phyloP scores from a whole-genome alignment of 106 monocot species.

The Posidonia australis region DNA sequence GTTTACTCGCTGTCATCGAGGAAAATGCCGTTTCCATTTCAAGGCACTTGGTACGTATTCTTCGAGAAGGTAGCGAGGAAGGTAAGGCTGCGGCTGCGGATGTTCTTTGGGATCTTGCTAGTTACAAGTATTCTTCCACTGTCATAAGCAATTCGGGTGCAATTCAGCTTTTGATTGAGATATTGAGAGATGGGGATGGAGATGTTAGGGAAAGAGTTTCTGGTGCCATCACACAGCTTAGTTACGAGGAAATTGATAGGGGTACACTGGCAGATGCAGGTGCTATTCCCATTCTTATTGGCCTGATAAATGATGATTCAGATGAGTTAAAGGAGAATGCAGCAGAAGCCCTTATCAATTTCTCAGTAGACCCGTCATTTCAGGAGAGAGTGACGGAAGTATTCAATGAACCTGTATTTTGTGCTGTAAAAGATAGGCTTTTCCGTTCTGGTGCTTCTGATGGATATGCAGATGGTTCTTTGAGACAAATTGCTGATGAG shows the following conservation, averaged over 20 bases:
- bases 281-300: conserved; percentile 30
- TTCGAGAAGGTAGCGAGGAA: conserved; percentile 22
- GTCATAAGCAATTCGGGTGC: conserved; percentile 29
- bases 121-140: conserved; percentile 28
- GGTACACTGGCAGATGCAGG: conserved; percentile 28
- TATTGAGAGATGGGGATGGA: conserved; percentile 18
- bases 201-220: conserved; percentile 25
- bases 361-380: conserved; percentile 26
- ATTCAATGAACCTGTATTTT: conserved; percentile 21
- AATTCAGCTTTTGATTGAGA: conserved; percentile 23
- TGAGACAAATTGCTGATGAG: too few species aligned
- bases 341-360: conserved; percentile 30
- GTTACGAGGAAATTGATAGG: conserved; percentile 30
- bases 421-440: conserved; percentile 20
- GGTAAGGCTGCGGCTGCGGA: conserved; percentile 37
- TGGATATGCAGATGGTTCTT: too few species aligned
- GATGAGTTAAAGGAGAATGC: conserved; percentile 41
- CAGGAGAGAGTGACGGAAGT: conserved; percentile 23
- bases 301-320: conserved; percentile 20
- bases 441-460: not conserved
- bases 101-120: conserved; percentile 36
- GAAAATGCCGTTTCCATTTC: conserved; percentile 11
- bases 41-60: conserved; percentile 31
- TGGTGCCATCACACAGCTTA: conserved; percentile 30
- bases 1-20: too few species aligned